Evolutionary conservation across 2,329 filamentous ascomycete species (phyloP), one percentile per base, ranked within the genome.

Genomic region (Huntiella omanensis): DNA sequence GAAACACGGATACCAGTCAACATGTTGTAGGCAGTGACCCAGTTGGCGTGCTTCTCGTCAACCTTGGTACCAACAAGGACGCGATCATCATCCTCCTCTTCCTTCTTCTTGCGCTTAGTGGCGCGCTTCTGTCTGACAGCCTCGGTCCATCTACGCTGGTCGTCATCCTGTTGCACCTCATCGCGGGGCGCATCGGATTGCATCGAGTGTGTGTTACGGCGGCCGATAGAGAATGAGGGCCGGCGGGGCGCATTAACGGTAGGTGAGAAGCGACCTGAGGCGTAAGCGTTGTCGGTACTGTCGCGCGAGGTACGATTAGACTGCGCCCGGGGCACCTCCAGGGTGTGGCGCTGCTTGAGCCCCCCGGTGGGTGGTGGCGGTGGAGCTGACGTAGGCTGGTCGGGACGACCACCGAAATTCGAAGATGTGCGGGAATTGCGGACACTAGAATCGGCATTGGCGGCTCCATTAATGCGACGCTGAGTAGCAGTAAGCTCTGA

Each of bases 21-120:
- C 91, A 98, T 98, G 63, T 98, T 98, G 68, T 98, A 98, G 49
- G 91, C 91, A 2, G 86, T 95, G 39, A 93, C 86, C 79, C 83
- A 98, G 62, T 96, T 96, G 54, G 85, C 83, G 61, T 98, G 91
- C 56, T 84, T 83, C 66, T 96, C 87, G 59, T 98, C 91, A 45
- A 98, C 91, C 65, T 95, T 96, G 49, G 85, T 98, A 50, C 91
- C 91, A 13, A 98, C 87, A 32, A 96, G 73, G 7, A 98, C 88
- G 51, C 87, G 77, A 56, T 96, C 88, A 51, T 96, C 91, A 53
- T 95, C 86, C 54, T 95, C 80, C 52, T 80, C 81, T 52, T 95
- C 87, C 57, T 78, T 81, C 54, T 79, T 73, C 61, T 77, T 82
- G 59, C 83, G 74, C 66, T 87, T 91, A 60, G 81, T 92, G 5